Evolutionary conservation across 2,329 filamentous ascomycete genomes (phyloP).

Genomic region (Rhynchosporium graminicola): DNA sequence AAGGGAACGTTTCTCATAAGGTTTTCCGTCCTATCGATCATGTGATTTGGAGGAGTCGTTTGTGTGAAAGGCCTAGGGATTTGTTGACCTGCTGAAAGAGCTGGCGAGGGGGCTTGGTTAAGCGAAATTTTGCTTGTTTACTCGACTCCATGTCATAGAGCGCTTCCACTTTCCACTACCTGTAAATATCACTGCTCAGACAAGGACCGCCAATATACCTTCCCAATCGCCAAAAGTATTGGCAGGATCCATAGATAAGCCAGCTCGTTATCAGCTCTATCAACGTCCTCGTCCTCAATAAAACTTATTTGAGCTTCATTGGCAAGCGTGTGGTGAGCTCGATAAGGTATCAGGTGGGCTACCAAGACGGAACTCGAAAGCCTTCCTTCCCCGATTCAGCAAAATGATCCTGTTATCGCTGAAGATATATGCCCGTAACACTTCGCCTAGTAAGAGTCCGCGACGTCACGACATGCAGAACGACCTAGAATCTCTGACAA

Average conservation of each 20-base stretch:
- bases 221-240: constrained; percentile 7
- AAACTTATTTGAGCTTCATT: constrained; percentile 1
- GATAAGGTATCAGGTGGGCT: constrained; percentile 10
- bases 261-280: constrained; percentile 2
- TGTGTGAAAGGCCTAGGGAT: too few species aligned
- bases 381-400: constrained; percentile 10
- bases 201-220: background rate
- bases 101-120: too few species aligned
- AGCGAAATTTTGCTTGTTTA: too few species aligned
- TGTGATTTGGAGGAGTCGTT: too few species aligned
- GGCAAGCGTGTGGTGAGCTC: background rate
- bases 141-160: too few species aligned
- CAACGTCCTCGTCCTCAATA: constrained; percentile 5
- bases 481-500: background rate
- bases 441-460: background rate
- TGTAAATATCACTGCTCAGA: too few species aligned
- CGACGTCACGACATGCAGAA: background rate
- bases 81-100: too few species aligned
- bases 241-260: constrained; percentile 15
- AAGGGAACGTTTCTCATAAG: too few species aligned
- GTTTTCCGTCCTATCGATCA: too few species aligned
- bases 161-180: too few species aligned
- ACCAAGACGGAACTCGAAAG: constrained; percentile 4
- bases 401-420: constrained; percentile 10
- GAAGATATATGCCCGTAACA: background rate